Percentiles rank a stretch among this genome's conserved stretches.
These are phyloP conservation scores for Nepenthes gracilis DNA, from an alignment of 148 eudicot genomes.

Conservation along the genomic window DNA sequence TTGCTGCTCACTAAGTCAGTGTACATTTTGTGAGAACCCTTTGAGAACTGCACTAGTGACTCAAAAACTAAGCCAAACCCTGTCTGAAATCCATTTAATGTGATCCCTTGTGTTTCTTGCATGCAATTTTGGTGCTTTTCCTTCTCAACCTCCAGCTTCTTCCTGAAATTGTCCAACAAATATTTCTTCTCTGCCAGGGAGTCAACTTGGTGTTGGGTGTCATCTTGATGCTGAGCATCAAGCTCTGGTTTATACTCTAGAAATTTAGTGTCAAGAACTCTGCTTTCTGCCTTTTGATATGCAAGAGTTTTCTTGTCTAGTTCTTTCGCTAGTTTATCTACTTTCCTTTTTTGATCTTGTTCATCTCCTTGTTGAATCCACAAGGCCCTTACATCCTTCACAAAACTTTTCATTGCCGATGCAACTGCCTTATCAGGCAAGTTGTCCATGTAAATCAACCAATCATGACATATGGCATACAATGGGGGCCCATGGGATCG, in stretches of 20 bases:
- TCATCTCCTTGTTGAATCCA: slow-evolving; percentile 86
- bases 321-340: slow-evolving; percentile 65
- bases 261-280: slow-evolving; percentile 37
- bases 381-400: slow-evolving; percentile 57
- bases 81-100: slow-evolving; percentile 77
- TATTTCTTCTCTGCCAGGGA: slow-evolving; percentile 52
- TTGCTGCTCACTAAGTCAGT: slow-evolving; percentile 32
- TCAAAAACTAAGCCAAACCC: slow-evolving; percentile 71
- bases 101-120: slow-evolving; percentile 71
- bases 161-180: slow-evolving; percentile 38
- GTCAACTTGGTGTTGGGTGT: slow-evolving; percentile 31
- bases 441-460: slow-evolving; percentile 55
- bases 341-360: slow-evolving; percentile 76
- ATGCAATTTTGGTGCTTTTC: slow-evolving; percentile 64
- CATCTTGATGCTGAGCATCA: slow-evolving; percentile 29
- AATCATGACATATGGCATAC: slow-evolving; percentile 52
- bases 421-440: slow-evolving; percentile 70
- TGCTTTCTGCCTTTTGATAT: slow-evolving; percentile 60
- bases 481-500: slow-evolving; percentile 62
- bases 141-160: slow-evolving; percentile 66
- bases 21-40: slow-evolving; percentile 59
- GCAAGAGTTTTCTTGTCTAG: slow-evolving; percentile 56
- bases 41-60: slow-evolving; percentile 60
- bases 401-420: slow-evolving; percentile 59
- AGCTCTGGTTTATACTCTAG: slow-evolving; percentile 35